phyloP scores from a whole-genome alignment of 805 yeast genomes.

The Metschnikowia bowlesiae region DNA sequence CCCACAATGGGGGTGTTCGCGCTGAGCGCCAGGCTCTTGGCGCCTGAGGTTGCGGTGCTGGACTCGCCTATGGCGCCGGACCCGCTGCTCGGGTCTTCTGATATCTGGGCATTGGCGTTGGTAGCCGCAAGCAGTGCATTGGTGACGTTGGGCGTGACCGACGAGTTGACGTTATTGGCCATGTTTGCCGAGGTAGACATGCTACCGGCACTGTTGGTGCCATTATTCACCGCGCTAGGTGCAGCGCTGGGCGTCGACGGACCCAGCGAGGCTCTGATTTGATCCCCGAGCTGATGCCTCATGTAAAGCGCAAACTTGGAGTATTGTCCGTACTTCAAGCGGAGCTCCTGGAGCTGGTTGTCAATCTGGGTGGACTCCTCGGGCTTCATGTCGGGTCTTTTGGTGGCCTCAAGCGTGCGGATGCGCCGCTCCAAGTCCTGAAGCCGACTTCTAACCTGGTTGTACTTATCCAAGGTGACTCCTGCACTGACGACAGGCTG shows the following conservation, averaged over 20 bases:
- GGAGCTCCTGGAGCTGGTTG: slow-evolving; percentile 47
- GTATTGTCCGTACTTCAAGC: slow-evolving; percentile 44
- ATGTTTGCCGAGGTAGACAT: not conserved
- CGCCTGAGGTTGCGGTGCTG: slow-evolving; percentile 5
- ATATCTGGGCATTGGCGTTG: slow-evolving; percentile 11
- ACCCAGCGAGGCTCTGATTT: slow-evolving; percentile 16
- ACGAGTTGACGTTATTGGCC: slow-evolving; percentile 7
- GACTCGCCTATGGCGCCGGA: not conserved
- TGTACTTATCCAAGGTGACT: slow-evolving; percentile 35
- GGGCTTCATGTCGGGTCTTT: slow-evolving; percentile 40
- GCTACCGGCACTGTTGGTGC: not conserved
- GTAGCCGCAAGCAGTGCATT: slow-evolving; percentile 20
- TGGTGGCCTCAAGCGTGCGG: slow-evolving; percentile 46
- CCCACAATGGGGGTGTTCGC: slow-evolving; percentile 14
- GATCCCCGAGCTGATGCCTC: slow-evolving; percentile 37
- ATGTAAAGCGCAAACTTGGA: slow-evolving; percentile 48
- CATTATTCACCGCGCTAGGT: slow-evolving; percentile 5
- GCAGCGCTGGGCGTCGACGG: slow-evolving; percentile 8
- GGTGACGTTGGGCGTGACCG: slow-evolving; percentile 19
- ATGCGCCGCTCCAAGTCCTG: slow-evolving; percentile 48
- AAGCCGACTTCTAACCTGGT: slow-evolving; percentile 43
- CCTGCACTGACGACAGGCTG: slow-evolving; percentile 2
- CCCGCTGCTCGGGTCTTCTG: not conserved
- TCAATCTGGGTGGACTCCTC: slow-evolving; percentile 43
- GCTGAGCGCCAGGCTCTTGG: slow-evolving; percentile 7